Evolutionary conservation across 768 basidiomycete species (phyloP).

Genomic region (Calocybe gangraenosa): DNA sequence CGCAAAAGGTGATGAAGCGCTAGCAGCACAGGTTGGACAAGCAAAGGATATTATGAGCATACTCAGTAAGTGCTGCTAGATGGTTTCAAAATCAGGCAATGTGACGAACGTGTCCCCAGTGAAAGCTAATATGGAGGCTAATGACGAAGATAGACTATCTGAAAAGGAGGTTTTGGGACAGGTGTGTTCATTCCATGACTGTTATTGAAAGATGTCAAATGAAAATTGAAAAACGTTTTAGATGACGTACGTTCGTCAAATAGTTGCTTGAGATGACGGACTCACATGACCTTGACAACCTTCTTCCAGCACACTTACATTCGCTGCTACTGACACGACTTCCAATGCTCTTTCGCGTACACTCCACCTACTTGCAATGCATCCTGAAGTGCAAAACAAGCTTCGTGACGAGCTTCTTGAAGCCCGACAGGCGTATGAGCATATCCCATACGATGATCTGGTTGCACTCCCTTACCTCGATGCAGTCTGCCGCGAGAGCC

Average conservation of each 20-base stretch:
- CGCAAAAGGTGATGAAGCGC: constrained; percentile 22
- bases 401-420: constrained; percentile 31
- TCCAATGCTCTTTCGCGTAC: constrained; percentile 26
- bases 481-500: constrained; percentile 33
- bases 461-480: constrained; percentile 32
- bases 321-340: background rate
- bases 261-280: no score
- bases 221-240: no score
- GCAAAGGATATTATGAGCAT: constrained; percentile 26
- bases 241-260: no score
- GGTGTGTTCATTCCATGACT: constrained; percentile 10
- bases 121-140: constrained; percentile 24
- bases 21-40: constrained; percentile 25
- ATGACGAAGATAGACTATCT: constrained; percentile 22
- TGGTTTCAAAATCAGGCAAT: background rate
- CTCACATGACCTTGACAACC: no score
- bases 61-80: constrained; percentile 13
- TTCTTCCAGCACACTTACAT: background rate
- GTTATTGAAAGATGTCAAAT: no score
- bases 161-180: constrained; percentile 28
- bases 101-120: constrained; percentile 16
- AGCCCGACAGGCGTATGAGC: constrained; percentile 18
- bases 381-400: constrained; percentile 18
- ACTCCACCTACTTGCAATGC: constrained; percentile 21
- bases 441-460: constrained; percentile 34